Percentiles rank a stretch among this genome's conserved stretches.
These are phyloP conservation scores for Cyclotella atomus DNA, from an alignment of 108 stramenopile genomes.

Conservation along the genomic window DNA sequence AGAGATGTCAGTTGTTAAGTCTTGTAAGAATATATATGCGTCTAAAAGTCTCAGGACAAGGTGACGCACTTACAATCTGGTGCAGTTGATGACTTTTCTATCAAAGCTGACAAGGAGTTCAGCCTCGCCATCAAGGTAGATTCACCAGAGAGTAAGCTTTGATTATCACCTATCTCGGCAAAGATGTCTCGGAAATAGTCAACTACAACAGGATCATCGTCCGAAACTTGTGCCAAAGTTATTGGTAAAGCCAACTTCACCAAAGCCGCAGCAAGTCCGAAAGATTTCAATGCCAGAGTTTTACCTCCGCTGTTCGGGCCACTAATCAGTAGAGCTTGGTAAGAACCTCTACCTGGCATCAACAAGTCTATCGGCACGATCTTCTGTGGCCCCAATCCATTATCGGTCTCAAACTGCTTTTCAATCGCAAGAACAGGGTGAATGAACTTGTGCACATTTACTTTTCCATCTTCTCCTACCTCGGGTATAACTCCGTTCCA, in stretches of 20 bases:
- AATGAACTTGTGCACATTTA: slow-evolving; percentile 54
- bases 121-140: slow-evolving; percentile 79
- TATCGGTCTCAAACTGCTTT: slow-evolving; percentile 14
- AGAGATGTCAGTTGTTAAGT: too few species aligned
- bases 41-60: too few species aligned
- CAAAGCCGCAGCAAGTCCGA: slow-evolving; percentile 45
- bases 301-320: slow-evolving; percentile 87
- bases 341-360: slow-evolving; percentile 37
- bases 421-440: slow-evolving; percentile 61
- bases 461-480: slow-evolving; percentile 32
- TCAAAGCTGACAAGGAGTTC: slow-evolving; percentile 57
- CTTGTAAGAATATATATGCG: too few species aligned
- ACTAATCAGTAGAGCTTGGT: slow-evolving; percentile 61
- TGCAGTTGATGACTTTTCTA: slow-evolving; percentile 35
- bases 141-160: slow-evolving; percentile 64
- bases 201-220: slow-evolving; percentile 36
- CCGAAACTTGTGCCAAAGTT: not conserved
- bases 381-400: not conserved
- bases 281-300: slow-evolving; percentile 78
- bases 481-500: slow-evolving; percentile 57
- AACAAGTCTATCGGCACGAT: slow-evolving; percentile 71
- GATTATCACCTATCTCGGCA: slow-evolving; percentile 77
- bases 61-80: not conserved
- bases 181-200: slow-evolving; percentile 71
- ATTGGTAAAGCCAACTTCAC: slow-evolving; percentile 10